Evolutionary conservation across 768 basidiomycete genomes (phyloP).

Genomic region (Gymnopilus dilepis): DNA sequence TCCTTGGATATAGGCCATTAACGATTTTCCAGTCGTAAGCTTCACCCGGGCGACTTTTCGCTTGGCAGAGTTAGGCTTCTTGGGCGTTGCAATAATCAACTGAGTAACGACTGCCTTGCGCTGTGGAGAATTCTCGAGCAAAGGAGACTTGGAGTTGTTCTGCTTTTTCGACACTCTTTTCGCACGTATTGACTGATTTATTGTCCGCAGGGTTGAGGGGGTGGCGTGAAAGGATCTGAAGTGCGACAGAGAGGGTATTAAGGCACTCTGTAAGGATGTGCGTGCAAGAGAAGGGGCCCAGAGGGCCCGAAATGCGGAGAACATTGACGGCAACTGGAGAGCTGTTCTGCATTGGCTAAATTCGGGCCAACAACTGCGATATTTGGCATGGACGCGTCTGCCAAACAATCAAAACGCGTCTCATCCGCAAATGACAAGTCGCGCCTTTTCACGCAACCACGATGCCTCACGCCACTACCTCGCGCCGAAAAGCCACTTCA

Average conservation of each 20-base stretch:
- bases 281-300: conserved; percentile 34
- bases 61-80: conserved; percentile 98
- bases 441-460: conserved; percentile 19
- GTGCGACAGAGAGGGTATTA: conserved; percentile 25
- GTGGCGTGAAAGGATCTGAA: conserved; percentile 68
- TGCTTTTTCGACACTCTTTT: conserved; percentile 61
- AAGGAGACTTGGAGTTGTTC: conserved; percentile 72
- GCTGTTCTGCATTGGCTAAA: not conserved
- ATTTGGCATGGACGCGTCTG: conserved; percentile 28
- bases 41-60: conserved; percentile 97
- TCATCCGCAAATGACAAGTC: conserved; percentile 26
- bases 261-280: conserved; percentile 14
- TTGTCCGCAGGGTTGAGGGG: conserved; percentile 62
- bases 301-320: conserved; percentile 42
- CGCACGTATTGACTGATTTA: conserved; percentile 88
- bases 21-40: conserved; percentile 84
- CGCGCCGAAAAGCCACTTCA: conserved; percentile 43
- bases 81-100: conserved; percentile 83
- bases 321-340: conserved; percentile 33
- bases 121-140: conserved; percentile 81
- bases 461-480: conserved; percentile 45
- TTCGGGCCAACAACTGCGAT: conserved; percentile 7
- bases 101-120: conserved; percentile 91
- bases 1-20: conserved; percentile 95
- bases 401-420: conserved; percentile 45